Conservation (phyloP, 257 asterid genomes). For the Nicotiana undulata region DNA sequence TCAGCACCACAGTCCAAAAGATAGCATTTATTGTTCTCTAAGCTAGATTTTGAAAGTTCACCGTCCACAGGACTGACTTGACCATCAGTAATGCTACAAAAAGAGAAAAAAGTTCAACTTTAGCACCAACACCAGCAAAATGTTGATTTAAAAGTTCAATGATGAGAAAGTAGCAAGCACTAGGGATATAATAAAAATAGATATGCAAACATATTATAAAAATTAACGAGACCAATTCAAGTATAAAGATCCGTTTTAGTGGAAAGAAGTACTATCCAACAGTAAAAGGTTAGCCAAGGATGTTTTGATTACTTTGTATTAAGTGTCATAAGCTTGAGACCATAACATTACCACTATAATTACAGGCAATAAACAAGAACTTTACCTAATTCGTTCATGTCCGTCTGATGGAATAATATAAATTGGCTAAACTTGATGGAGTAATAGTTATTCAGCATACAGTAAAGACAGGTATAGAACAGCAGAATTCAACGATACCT, state of each 20-base stretch:
- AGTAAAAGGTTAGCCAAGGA: not conserved
- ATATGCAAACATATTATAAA: not conserved
- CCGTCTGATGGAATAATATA: not conserved
- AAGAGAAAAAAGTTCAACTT: not conserved
- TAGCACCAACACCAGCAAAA: conserved; percentile 2
- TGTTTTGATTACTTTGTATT: not conserved
- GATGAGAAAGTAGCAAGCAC: not conserved
- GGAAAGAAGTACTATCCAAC: not conserved
- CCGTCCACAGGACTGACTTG: conserved; percentile 48
- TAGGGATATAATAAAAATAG: not conserved
- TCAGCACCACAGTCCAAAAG: conserved; percentile 75
- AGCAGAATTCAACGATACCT: conserved; percentile 35
- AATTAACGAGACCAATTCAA: not conserved
- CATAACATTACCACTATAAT: too few species aligned
- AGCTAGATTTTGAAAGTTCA: conserved; percentile 62
- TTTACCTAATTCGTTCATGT: too few species aligned
- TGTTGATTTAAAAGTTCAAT: not conserved
- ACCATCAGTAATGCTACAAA: conserved; percentile 48
- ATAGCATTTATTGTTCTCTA: conserved; percentile 70
- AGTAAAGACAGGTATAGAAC: not conserved
- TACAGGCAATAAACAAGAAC: too few species aligned
- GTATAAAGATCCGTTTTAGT: not conserved
- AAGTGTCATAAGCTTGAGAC: not conserved
- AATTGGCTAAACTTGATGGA: not conserved
- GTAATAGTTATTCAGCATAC: not conserved